Conservation (phyloP, 2,329 filamentous ascomycete genomes). For the Sphaceloma murrayae region DNA sequence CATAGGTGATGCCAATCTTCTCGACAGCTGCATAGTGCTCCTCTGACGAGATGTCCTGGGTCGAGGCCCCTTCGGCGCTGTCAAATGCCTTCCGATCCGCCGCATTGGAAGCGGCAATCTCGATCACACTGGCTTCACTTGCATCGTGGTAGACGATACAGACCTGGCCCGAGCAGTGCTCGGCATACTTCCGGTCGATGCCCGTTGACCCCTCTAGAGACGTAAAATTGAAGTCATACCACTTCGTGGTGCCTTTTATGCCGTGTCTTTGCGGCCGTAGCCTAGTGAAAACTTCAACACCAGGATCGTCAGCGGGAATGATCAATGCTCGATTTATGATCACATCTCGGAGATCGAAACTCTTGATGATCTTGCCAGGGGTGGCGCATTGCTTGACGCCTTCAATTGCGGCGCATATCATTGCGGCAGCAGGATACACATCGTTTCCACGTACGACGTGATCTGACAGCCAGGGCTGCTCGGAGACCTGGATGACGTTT, state of each 20-base stretch:
- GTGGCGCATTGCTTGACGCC: slow-evolving; percentile 13
- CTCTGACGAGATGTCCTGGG: no score
- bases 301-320: neutral
- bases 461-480: slow-evolving; percentile 28
- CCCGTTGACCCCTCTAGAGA: no score
- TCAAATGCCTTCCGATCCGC: no score
- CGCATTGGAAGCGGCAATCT: no score
- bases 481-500: slow-evolving; percentile 23
- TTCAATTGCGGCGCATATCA: slow-evolving; percentile 21
- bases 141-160: neutral
- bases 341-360: slow-evolving; percentile 10
- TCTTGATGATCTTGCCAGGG: neutral
- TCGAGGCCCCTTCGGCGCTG: no score
- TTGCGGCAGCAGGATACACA: slow-evolving; percentile 28
- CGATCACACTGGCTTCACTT: no score
- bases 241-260: no score
- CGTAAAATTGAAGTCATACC: no score
- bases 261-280: no score
- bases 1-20: neutral
- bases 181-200: no score
- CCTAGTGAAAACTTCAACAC: no score
- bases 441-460: slow-evolving; percentile 27
- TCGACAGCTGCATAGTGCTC: no score
- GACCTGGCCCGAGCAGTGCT: neutral
- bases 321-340: slow-evolving; percentile 10